These are phyloP conservation scores for Glonium stellatum DNA, from an alignment of 495 filamentous ascomycete genomes.

Conservation along the genomic window DNA sequence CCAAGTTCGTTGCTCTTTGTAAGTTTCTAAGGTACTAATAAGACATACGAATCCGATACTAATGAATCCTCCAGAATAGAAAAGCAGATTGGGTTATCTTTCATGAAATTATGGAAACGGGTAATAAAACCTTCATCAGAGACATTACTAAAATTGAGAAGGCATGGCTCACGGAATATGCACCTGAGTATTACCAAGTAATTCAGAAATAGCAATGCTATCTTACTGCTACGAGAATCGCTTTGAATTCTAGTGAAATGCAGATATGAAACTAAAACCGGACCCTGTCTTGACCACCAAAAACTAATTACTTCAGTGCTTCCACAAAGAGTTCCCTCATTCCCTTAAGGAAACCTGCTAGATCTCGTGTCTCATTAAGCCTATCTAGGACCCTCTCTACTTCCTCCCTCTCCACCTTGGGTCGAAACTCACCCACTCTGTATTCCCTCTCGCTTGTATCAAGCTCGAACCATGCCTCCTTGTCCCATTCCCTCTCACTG, in stretches of 20 bases:
- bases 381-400: conserved; percentile 66
- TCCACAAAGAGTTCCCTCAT: conserved; percentile 83
- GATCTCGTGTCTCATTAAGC: conserved; percentile 76
- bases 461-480: conserved; percentile 90
- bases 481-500: conserved; percentile 78
- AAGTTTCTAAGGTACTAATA: conserved; percentile 31
- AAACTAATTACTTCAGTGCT: conserved; percentile 42
- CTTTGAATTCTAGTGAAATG: too few species aligned
- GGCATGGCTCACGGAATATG: conserved; percentile 84
- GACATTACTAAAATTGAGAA: conserved; percentile 91
- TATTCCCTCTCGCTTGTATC: conserved; percentile 76
- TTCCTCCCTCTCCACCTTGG: conserved; percentile 64
- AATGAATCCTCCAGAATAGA: conserved; percentile 53
- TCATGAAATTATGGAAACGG: conserved; percentile 88
- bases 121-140: conserved; percentile 81
- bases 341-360: conserved; percentile 74
- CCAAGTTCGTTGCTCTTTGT: conserved; percentile 92
- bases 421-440: conserved; percentile 66
- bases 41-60: conserved; percentile 22
- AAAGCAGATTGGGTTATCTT: conserved; percentile 98
- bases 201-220: conserved; percentile 12
- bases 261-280: background rate
- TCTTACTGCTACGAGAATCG: background rate
- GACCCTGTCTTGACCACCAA: background rate
- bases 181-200: conserved; percentile 68